Base-by-base conservation (phyloP, 345 rosid genomes). In the Populus alba region DNA sequence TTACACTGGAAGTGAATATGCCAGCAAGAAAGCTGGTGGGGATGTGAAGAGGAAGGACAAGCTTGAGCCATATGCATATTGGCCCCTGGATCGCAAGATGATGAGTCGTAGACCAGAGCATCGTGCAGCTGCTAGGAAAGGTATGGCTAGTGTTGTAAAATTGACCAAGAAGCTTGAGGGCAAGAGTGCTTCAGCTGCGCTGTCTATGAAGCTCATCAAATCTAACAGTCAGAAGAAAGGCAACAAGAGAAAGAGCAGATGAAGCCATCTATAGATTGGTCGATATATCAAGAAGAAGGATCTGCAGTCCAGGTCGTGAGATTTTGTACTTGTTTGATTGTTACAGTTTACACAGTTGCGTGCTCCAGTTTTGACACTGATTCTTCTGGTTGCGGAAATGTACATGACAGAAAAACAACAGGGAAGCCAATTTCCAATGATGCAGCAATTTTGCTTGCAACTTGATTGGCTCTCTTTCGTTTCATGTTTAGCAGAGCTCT, bases 11-110 rank as follows among this genome's bases (percentile, higher is more conserved):
- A 89, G 66, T 22, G 98, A 91, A 86, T 92, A 95, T 83, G 87
- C 89, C 41, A 94, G 90, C 88, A 96, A 90, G 87, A 96, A 94
- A 84, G 97, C 95, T 18, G 86, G 91, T 51, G 98, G 98, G 1
- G 98, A 96, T 78, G 83, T 96, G 51, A 90, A 82, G 85, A 90
- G 87, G 89, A 96, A 94, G 84, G 98, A 88, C 62, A 96, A 94
- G 83, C 91, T 96, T 20, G 99, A 93, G 80, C 98, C 99, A 0
- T 94, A 92, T 78, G 99, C 99, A 0, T 96, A 94, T 77, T 96
- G 99, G 99, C 98, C 99, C 3, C 90, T 96, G 10, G 98, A 96
- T 79, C 90, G 97, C 11, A 96, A 94, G 89, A 92, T 96, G 98
- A 91, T 94, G 92, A 94, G 98, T 81, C 89, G 91, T 57, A 89